phyloP scores from a whole-genome alignment of 805 yeast species.

The Candida pseudofarinosa region DNA sequence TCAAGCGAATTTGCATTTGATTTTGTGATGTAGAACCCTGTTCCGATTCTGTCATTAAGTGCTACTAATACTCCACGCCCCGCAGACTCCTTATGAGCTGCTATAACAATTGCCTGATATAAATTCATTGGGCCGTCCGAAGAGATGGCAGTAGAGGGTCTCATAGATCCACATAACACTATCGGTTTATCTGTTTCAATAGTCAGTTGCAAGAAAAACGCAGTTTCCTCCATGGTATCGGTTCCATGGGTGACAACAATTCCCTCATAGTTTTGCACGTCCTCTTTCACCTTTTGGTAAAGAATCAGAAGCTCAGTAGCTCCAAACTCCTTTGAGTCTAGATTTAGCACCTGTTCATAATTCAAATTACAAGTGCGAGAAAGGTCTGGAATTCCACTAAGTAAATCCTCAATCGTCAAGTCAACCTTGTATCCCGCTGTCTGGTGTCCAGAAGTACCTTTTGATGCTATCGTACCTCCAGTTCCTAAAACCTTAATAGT shows the following conservation, averaged over 20 bases:
- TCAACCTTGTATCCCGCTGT: conserved; percentile 45
- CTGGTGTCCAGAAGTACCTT: conserved; percentile 33
- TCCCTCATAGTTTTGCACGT: conserved; percentile 48
- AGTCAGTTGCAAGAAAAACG: conserved; percentile 56
- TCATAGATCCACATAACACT: conserved; percentile 70
- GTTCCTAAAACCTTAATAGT: conserved; percentile 40
- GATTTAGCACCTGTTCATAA: conserved; percentile 59
- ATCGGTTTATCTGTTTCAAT: conserved; percentile 47
- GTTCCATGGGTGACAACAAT: conserved; percentile 71
- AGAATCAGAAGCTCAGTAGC: conserved; percentile 43
- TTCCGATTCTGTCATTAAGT: conserved; percentile 62
- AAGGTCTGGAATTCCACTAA: conserved; percentile 54
- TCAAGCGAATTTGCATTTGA: conserved; percentile 68
- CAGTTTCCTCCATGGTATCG: conserved; percentile 65
- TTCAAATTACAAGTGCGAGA: conserved; percentile 50
- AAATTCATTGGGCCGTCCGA: conserved; percentile 73
- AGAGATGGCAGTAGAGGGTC: conserved; percentile 66
- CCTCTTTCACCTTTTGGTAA: conserved; percentile 42
- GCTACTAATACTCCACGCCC: conserved; percentile 63
- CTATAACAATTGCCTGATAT: conserved; percentile 65
- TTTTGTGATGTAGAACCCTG: conserved; percentile 68
- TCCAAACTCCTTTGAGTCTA: conserved; percentile 58
- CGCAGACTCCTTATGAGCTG: conserved; percentile 46
- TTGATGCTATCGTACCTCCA: conserved; percentile 45
- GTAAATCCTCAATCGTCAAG: conserved; percentile 44